These are phyloP conservation scores for Teunomyces funiuensis DNA, from an alignment of 805 yeast species.

Conservation along the genomic window DNA sequence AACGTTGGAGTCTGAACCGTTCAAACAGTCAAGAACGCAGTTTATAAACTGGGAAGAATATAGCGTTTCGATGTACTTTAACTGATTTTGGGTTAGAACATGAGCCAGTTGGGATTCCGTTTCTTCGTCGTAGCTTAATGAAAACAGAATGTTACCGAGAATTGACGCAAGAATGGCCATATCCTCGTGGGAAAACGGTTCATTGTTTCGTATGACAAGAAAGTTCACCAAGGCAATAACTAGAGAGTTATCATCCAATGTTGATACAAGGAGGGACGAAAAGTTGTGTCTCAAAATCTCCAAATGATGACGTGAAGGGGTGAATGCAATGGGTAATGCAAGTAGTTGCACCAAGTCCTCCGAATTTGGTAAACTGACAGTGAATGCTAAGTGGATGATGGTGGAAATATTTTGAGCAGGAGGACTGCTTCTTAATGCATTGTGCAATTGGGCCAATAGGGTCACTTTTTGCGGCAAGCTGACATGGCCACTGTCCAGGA, in stretches of 20 bases:
- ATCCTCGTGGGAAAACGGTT: constrained; percentile 16
- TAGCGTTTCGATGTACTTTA: constrained; percentile 10
- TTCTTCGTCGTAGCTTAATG: constrained; percentile 12
- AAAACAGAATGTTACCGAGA: constrained; percentile 18
- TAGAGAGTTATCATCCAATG: background rate
- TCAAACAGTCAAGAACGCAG: constrained; percentile 12
- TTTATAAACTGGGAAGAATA: constrained; percentile 23
- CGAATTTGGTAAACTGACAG: background rate
- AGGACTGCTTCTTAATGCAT: background rate
- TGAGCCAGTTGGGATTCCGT: background rate
- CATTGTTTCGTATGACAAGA: constrained; percentile 17
- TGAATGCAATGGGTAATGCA: background rate
- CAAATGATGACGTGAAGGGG: background rate
- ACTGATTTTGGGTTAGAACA: background rate
- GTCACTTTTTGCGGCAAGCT: background rate
- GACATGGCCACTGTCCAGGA: constrained; percentile 13
- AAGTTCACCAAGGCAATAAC: constrained; percentile 18
- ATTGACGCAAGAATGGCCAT: constrained; percentile 19
- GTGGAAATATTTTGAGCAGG: background rate
- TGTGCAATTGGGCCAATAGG: background rate
- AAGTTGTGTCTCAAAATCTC: background rate
- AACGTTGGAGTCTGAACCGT: background rate
- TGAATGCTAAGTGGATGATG: background rate
- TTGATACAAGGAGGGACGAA: too few relatives aligned
- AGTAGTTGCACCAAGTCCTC: background rate